Evolutionary conservation across 129 eudicot genomes (phyloP).

Genomic region (Rutidosis leptorrhynchoides): DNA sequence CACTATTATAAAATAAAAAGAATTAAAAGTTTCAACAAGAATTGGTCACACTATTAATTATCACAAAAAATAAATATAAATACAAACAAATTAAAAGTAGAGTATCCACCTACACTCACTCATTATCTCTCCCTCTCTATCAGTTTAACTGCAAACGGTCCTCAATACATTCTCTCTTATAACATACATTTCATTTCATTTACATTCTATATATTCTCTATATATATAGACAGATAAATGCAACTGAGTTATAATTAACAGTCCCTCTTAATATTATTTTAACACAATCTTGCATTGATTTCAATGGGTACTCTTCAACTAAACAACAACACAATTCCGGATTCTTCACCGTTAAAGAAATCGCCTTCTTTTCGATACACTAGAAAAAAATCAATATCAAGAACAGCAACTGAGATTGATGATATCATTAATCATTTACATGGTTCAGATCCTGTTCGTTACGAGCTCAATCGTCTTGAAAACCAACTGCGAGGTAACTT

Average conservation of each 20-base stretch:
- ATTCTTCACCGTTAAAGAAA: constrained; percentile 34
- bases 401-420: constrained; percentile 57
- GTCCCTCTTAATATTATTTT: constrained; percentile 5
- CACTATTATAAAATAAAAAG: no score
- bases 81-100: background rate
- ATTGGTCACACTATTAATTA: background rate
- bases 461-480: constrained; percentile 79
- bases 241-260: constrained; percentile 20
- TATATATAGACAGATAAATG: constrained; percentile 16
- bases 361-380: constrained; percentile 43
- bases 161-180: background rate
- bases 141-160: constrained; percentile 30
- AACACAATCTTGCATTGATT: constrained; percentile 2
- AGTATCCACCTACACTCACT: constrained; percentile 10
- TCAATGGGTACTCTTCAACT: constrained; percentile 42
- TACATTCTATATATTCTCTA: background rate
- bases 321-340: constrained; percentile 25
- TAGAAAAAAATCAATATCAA: constrained; percentile 42
- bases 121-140: constrained; percentile 20
- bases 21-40: no score
- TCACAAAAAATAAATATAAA: background rate
- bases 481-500: constrained; percentile 67
- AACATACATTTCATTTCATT: background rate
- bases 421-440: constrained; percentile 51
- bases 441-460: constrained; percentile 83